A percentile compares a stretch with the other conserved stretches of the same genome.
Evolutionary conservation across 179 eudicot species (phyloP).

Genomic region (Heliamphora pulchella): DNA sequence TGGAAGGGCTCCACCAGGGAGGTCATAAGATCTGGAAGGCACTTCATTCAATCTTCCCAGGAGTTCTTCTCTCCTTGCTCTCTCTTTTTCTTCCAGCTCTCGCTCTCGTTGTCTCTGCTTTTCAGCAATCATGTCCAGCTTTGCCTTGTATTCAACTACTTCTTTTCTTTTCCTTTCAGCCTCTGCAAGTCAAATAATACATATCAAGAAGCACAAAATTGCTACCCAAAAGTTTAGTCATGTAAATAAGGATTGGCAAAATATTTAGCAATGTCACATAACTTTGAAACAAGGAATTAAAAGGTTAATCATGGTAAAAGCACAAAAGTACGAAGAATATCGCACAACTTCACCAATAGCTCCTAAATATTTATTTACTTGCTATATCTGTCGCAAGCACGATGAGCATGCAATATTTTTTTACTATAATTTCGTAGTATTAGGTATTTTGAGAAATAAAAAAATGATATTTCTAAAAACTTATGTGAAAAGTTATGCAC

Average conservation of each 20-base stretch:
- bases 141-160: slow-evolving; percentile 69
- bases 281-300: background rate
- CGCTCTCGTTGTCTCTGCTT: slow-evolving; percentile 75
- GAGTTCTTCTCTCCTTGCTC: slow-evolving; percentile 44
- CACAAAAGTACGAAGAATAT: background rate
- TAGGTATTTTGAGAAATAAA: too few relatives aligned
- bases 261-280: background rate
- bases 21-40: slow-evolving; percentile 19
- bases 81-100: slow-evolving; percentile 77
- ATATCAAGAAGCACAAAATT: background rate
- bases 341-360: background rate
- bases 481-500: too few relatives aligned
- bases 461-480: too few relatives aligned
- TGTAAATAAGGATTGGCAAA: background rate
- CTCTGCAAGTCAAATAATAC: slow-evolving; percentile 36
- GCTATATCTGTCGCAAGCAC: too few relatives aligned
- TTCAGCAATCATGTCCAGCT: slow-evolving; percentile 77
- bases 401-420: too few relatives aligned
- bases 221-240: too few relatives aligned
- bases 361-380: too few relatives aligned
- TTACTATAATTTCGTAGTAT: too few relatives aligned
- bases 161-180: slow-evolving; percentile 71
- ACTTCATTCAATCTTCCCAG: slow-evolving; percentile 27
- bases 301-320: background rate
- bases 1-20: slow-evolving; percentile 25